A percentile compares a stretch with the other conserved stretches of the same genome.
phyloP scores from a whole-genome alignment of 768 basidiomycete species.

The Mycena vitilis region DNA sequence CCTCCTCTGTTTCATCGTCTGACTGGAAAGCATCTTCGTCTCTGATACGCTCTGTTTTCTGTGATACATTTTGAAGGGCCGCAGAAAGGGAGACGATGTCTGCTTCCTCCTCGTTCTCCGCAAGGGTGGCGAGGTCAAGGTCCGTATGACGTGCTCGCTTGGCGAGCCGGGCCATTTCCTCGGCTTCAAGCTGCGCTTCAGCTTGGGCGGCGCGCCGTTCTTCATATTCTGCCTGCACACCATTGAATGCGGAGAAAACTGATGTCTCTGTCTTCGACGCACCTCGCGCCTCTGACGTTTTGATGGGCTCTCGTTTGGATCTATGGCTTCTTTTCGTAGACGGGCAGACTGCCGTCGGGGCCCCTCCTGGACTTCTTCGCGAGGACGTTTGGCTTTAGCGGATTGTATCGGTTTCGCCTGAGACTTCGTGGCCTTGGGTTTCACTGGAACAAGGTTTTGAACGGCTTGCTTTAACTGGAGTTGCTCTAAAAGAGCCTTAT shows the following conservation, averaged over 20 bases:
- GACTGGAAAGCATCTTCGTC: conserved; percentile 66
- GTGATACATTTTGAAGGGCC: conserved; percentile 55
- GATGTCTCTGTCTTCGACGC: conserved; percentile 32
- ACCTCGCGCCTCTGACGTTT: conserved; percentile 78
- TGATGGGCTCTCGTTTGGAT: conserved; percentile 73
- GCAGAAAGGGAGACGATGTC: conserved; percentile 60
- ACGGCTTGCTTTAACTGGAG: conserved; percentile 73
- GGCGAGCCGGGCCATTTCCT: conserved; percentile 71
- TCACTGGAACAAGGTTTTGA: conserved; percentile 57
- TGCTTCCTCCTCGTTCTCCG: conserved; percentile 60
- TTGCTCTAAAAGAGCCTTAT: conserved; percentile 78
- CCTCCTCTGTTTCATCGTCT: conserved; percentile 59
- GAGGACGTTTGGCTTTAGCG: conserved; percentile 66
- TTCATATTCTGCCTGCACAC: conserved; percentile 61
- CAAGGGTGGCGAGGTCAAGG: conserved; percentile 68
- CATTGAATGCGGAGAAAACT: conserved; percentile 1
- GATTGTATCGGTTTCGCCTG: conserved; percentile 74
- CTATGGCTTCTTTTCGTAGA: conserved; percentile 54
- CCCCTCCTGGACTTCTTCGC: conserved; percentile 50
- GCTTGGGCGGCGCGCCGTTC: conserved; percentile 64
- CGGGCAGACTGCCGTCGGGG: conserved; percentile 79
- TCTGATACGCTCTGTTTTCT: conserved; percentile 51
- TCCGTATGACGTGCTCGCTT: conserved; percentile 77
- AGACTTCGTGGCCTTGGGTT: conserved; percentile 53
- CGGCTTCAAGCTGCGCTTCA: conserved; percentile 68